These are phyloP conservation scores for Pseudocercospora eumusae DNA, from an alignment of 2,329 filamentous ascomycete species.

Conservation along the genomic window DNA sequence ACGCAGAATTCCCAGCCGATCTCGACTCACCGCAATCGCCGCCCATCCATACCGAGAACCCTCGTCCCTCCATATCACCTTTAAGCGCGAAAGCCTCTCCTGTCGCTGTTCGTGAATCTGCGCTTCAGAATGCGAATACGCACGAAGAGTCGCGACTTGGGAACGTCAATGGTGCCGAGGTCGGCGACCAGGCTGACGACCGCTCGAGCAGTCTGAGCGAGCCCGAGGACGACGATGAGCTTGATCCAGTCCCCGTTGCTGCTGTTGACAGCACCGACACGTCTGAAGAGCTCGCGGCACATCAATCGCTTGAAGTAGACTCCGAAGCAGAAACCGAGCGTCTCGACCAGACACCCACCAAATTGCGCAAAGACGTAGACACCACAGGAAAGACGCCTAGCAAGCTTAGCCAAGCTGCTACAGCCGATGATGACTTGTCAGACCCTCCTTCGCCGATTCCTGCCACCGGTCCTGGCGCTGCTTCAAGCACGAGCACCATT, in stretches of 20 bases:
- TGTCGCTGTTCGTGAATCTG: slow-evolving; percentile 28
- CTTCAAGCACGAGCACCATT: slow-evolving; percentile 38
- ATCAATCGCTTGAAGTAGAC: slow-evolving; percentile 53
- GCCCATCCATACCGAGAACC: slow-evolving; percentile 16
- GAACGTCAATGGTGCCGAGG: slow-evolving; percentile 22
- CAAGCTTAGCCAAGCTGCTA: slow-evolving; percentile 67
- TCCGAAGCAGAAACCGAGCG: slow-evolving; percentile 94
- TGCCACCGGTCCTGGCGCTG: slow-evolving; percentile 31
- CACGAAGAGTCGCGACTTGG: background rate
- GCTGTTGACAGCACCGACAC: slow-evolving; percentile 7
- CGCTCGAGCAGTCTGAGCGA: slow-evolving; percentile 91
- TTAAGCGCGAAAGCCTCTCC: slow-evolving; percentile 39
- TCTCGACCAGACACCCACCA: slow-evolving; percentile 67
- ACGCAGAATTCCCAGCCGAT: slow-evolving; percentile 22
- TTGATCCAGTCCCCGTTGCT: slow-evolving; percentile 26
- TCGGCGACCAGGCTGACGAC: slow-evolving; percentile 37
- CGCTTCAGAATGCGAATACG: slow-evolving; percentile 5
- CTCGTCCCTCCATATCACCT: slow-evolving; percentile 39
- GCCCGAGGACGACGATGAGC: slow-evolving; percentile 71
- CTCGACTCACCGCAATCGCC: slow-evolving; percentile 23
- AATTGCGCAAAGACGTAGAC: slow-evolving; percentile 36
- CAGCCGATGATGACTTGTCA: slow-evolving; percentile 45
- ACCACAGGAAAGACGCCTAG: slow-evolving; percentile 70
- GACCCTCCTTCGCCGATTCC: slow-evolving; percentile 42
- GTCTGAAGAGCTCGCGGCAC: slow-evolving; percentile 21